Conservation (phyloP, 163 green algal species). For the Scenedesmus sp. region DNA sequence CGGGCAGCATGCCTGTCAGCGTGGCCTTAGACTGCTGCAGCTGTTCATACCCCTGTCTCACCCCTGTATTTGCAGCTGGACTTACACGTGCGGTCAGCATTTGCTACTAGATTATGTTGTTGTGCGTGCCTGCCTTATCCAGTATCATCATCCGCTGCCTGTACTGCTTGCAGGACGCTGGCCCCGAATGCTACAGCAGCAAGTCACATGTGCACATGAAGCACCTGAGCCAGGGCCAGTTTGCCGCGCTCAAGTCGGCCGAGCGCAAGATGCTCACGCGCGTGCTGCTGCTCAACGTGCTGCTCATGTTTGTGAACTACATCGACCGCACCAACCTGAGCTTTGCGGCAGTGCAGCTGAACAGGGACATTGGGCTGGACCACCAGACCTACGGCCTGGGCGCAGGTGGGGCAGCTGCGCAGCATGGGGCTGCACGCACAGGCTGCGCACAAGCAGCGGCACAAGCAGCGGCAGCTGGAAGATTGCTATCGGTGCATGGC, state of each 20-base stretch:
- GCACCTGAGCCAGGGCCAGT: not conserved
- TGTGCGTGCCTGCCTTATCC: too few relatives aligned
- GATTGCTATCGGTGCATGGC: too few relatives aligned
- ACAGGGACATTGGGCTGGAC: conserved; percentile 26
- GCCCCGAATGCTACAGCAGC: not conserved
- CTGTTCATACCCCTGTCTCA: too few relatives aligned
- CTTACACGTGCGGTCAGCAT: too few relatives aligned
- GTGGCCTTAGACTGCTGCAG: too few relatives aligned
- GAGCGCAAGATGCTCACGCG: conserved; percentile 43
- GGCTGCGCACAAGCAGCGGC: not conserved
- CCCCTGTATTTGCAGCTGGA: not conserved
- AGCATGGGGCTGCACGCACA: not conserved
- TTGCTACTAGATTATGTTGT: too few relatives aligned
- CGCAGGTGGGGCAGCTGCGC: not conserved
- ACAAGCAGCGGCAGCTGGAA: not conserved
- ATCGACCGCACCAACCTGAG: conserved; percentile 46
- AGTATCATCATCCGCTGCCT: not conserved
- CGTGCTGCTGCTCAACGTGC: conserved; percentile 32
- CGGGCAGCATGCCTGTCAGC: too few relatives aligned
- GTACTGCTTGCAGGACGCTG: not conserved
- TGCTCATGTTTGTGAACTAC: conserved; percentile 54
- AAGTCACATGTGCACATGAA: conserved; percentile 5
- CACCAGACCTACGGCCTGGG: conserved; percentile 23
- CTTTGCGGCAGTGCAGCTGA: conserved; percentile 46
- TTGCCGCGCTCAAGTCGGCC: conserved; percentile 11